A percentile compares a stretch with the other conserved stretches of the same genome.
Evolutionary conservation across 495 filamentous ascomycete genomes (phyloP).

Genomic region (Hypoxylon trugodes): DNA sequence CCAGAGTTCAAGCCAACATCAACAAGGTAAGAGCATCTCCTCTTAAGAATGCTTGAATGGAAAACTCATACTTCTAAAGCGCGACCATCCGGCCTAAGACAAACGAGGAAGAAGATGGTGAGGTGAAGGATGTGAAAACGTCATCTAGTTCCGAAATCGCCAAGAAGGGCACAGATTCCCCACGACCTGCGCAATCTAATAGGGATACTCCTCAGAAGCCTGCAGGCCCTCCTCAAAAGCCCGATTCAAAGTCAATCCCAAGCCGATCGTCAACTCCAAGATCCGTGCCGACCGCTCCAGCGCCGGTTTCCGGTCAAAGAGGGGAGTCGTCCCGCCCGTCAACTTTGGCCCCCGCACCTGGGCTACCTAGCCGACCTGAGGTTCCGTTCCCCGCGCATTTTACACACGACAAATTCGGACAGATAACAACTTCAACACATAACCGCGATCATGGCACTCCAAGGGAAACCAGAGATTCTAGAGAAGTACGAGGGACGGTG

Average conservation of each 20-base stretch:
- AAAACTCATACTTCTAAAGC: conserved; percentile 45
- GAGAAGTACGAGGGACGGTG: conserved; percentile 43
- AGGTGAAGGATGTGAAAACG: conserved; percentile 72
- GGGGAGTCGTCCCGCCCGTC: conserved; percentile 48
- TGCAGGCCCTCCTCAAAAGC: conserved; percentile 19
- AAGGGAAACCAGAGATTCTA: conserved; percentile 43
- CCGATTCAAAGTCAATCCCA: conserved; percentile 32
- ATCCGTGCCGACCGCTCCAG: conserved; percentile 24
- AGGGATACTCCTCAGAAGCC: conserved; percentile 26
- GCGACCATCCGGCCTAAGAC: conserved; percentile 44
- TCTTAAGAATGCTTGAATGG: conserved; percentile 6
- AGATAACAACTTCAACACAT: conserved; percentile 46
- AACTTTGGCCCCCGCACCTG: conserved; percentile 50
- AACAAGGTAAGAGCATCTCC: conserved; percentile 39
- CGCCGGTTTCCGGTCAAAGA: conserved; percentile 19
- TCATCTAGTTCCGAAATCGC: conserved; percentile 16
- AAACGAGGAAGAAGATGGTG: conserved; percentile 79
- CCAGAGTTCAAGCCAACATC: conserved; percentile 55
- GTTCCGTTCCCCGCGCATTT: conserved; percentile 51
- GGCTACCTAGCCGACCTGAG: conserved; percentile 56
- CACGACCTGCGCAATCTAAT: conserved; percentile 12
- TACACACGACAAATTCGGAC: conserved; percentile 49
- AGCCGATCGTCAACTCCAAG: conserved; percentile 43
- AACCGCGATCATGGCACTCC: conserved; percentile 46
- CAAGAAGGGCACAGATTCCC: conserved; percentile 16